Evolutionary conservation across 2,329 filamentous ascomycete species (phyloP), one percentile per base, ranked within the genome.

Genomic region (Exserohilum turcica): DNA sequence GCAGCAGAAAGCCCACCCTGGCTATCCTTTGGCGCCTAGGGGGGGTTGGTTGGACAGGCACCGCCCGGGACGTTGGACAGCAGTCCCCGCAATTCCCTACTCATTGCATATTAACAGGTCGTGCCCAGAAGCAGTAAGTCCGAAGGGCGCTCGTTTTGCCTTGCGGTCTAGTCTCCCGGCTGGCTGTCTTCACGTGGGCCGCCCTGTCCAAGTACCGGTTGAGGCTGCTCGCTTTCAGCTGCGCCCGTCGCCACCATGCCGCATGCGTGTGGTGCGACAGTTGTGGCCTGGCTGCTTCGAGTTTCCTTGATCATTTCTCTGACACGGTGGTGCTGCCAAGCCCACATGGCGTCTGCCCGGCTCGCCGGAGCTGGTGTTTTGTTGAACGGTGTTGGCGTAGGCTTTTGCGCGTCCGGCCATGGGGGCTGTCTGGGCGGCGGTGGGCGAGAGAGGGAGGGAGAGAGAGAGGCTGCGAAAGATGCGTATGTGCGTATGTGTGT

Each of bases 91-190:
- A 61, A 43, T 54, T 33, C 38, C 50, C 47, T 38, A 56, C 48
- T 48, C 40, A 43, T 18, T 54, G 49, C 49, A 59, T 61, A 63
- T 63, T 63, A 61, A 60, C 51, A 52, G n/a, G n/a, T n/a, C 48
- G 43, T 37, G 43, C 60, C 54, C 53, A 46, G 56, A 59, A 61
- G 49, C 51, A 57, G 48, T 54, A 59, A 19, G 49, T 19, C 38
- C 38, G 38, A 42, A 13, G 53, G 50, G 35, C 54, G 42, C 59
- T 42, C 48, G 24, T 57, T 57, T 57, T 57, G 58, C 45, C 43
- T 48, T 36, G 50, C 54, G 55, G 53, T 46, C 47, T 42, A 42
- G 38, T 42, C 38, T 31, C n/a, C 24, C 38, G 38, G 38, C n/a
- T 28, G 38, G 16, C 52, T 46, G 54, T 56, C 56, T 49, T 32